Conservation (phyloP, 495 filamentous ascomycete species). For the Podospora appendiculata region DNA sequence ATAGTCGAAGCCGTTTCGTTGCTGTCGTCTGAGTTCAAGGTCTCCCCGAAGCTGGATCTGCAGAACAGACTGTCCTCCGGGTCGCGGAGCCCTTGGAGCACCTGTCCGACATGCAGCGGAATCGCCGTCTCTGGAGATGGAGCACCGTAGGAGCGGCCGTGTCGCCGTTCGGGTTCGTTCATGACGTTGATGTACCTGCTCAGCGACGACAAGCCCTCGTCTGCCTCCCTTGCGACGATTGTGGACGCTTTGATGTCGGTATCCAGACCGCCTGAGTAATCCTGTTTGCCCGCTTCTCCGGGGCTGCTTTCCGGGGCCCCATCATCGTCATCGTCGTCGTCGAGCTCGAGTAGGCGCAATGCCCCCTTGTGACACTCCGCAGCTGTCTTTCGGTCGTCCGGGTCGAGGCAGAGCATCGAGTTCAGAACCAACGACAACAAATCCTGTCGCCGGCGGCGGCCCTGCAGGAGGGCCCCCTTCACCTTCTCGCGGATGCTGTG, state of each 20-base stretch:
- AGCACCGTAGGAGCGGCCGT: neutral
- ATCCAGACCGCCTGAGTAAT: neutral
- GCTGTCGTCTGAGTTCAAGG: no score
- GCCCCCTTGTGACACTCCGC: neutral
- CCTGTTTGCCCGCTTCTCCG: neutral
- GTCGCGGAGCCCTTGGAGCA: neutral
- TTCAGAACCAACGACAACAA: neutral
- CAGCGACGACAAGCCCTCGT: neutral
- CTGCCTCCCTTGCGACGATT: neutral
- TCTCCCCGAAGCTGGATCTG: no score
- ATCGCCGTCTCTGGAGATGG: neutral
- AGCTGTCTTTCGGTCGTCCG: neutral
- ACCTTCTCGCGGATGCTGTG: neutral
- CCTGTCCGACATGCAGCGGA: neutral
- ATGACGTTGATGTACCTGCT: neutral
- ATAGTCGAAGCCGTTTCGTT: no score
- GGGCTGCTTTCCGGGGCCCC: neutral
- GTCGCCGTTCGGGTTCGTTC: neutral
- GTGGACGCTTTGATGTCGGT: neutral
- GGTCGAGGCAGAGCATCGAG: neutral
- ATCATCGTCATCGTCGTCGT: neutral
- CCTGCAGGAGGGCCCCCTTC: neutral
- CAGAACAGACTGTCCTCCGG: no score
- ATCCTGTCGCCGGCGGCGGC: neutral
- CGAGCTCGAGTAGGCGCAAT: neutral